Conservation (phyloP, 2,329 filamentous ascomycete genomes). For the Zymoseptoria crescenta region DNA sequence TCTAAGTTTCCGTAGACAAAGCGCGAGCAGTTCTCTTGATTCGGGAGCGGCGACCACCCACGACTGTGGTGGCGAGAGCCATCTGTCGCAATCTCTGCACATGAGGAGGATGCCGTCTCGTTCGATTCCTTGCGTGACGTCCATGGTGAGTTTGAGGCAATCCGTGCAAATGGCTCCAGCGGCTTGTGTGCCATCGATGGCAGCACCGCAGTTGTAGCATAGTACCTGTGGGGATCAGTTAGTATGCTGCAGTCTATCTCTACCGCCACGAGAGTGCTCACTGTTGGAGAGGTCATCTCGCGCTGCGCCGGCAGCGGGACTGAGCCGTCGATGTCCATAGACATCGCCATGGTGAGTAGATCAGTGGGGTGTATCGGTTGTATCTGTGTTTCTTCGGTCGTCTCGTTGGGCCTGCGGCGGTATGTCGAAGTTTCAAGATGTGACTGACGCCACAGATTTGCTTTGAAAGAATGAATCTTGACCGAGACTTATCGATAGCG, state of each 20-base stretch:
- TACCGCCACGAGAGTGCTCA: constrained; percentile 32
- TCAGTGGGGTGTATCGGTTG: background rate
- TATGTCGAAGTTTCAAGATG: background rate
- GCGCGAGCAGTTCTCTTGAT: constrained; percentile 82
- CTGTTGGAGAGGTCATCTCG: constrained; percentile 45
- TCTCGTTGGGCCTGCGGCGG: background rate
- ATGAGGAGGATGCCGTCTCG: constrained; percentile 83
- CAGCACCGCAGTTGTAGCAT: constrained; percentile 93
- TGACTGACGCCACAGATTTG: background rate
- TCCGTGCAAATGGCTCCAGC: constrained; percentile 89
- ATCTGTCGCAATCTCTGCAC: constrained; percentile 91
- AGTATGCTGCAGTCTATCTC: background rate
- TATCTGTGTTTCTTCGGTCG: background rate
- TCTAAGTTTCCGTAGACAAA: constrained; percentile 81
- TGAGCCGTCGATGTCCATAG: constrained; percentile 31
- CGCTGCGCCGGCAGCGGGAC: constrained; percentile 25
- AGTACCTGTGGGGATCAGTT: constrained; percentile 39
- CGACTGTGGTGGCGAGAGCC: constrained; percentile 75
- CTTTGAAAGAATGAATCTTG: background rate
- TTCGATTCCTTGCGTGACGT: constrained; percentile 86
- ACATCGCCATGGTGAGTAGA: constrained; percentile 10
- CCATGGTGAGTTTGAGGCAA: constrained; percentile 88
- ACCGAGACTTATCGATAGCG: background rate
- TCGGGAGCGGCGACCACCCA: constrained; percentile 83
- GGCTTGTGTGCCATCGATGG: constrained; percentile 83